Evolutionary conservation across 768 basidiomycete species (phyloP).

Genomic region (Leccinum rimulosum): DNA sequence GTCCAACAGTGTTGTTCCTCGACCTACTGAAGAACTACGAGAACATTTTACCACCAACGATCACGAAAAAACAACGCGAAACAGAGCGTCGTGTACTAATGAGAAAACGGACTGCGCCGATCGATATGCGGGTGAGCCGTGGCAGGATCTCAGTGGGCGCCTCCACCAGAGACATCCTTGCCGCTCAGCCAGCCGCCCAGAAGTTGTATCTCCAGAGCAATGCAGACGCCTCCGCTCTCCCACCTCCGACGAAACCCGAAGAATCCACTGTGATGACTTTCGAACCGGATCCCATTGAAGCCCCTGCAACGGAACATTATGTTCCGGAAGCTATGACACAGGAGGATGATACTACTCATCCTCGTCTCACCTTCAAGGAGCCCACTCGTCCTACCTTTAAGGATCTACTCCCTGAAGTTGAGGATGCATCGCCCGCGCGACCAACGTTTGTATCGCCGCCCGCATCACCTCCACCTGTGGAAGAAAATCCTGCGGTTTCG

Average conservation of each 20-base stretch:
- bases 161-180: constrained; percentile 68
- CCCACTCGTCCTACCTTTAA: constrained; percentile 54
- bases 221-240: constrained; percentile 11
- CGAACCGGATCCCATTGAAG: constrained; percentile 18
- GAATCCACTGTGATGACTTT: constrained; percentile 13
- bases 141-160: constrained; percentile 69
- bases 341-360: constrained; percentile 21
- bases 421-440: constrained; percentile 32
- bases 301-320: constrained; percentile 1
- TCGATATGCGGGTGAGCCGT: constrained; percentile 87
- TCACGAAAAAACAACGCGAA: constrained; percentile 83
- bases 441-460: constrained; percentile 21
- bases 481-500: constrained; percentile 25
- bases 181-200: constrained; percentile 64
- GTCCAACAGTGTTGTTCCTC: constrained; percentile 66
- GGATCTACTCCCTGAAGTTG: constrained; percentile 60
- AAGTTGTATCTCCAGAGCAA: constrained; percentile 35
- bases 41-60: constrained; percentile 73
- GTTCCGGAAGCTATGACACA: constrained; percentile 3
- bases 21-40: constrained; percentile 79
- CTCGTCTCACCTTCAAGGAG: constrained; percentile 56
- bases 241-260: constrained; percentile 16
- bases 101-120: constrained; percentile 80
- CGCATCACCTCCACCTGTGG: constrained; percentile 23
- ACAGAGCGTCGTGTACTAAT: constrained; percentile 80